Percentiles rank a stretch among this genome's conserved stretches.
Evolutionary conservation across 805 yeast species (phyloP).

Genomic region (Lipomyces anomalus): DNA sequence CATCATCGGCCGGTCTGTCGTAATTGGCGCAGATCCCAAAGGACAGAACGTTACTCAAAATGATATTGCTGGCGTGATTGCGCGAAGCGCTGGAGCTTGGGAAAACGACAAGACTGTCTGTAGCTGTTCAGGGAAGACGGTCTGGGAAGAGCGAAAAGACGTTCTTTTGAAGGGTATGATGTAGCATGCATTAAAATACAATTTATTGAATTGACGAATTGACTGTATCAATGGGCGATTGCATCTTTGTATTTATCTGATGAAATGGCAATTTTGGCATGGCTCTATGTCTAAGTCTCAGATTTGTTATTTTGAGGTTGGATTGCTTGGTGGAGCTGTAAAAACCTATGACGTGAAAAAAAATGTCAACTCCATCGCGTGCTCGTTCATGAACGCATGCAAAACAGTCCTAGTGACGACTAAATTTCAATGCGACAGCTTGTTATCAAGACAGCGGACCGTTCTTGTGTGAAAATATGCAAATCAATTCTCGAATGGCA

Average conservation of each 20-base stretch:
- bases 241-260: too few species aligned
- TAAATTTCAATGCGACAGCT: slow-evolving; percentile 12
- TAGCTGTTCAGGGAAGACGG: slow-evolving; percentile 89
- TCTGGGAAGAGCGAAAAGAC: slow-evolving; percentile 90
- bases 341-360: too few species aligned
- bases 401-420: too few species aligned
- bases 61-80: slow-evolving; percentile 70
- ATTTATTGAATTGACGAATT: too few species aligned
- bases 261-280: too few species aligned
- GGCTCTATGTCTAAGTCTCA: too few species aligned
- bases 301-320: too few species aligned
- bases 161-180: slow-evolving; percentile 54
- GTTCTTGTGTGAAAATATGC: slow-evolving; percentile 10
- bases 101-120: slow-evolving; percentile 91
- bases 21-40: slow-evolving; percentile 41
- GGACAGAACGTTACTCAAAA: slow-evolving; percentile 21
- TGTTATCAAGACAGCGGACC: slow-evolving; percentile 5
- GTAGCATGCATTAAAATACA: too few species aligned
- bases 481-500: slow-evolving; percentile 12
- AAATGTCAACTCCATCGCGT: too few species aligned
- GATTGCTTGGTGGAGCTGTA: too few species aligned
- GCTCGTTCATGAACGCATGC: too few species aligned
- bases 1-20: slow-evolving; percentile 37
- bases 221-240: too few species aligned
- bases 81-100: slow-evolving; percentile 96